Evolutionary conservation across 2,329 filamentous ascomycete species (phyloP), one percentile per base, ranked within the genome.

Genomic region (Penicillium psychrosexuale): DNA sequence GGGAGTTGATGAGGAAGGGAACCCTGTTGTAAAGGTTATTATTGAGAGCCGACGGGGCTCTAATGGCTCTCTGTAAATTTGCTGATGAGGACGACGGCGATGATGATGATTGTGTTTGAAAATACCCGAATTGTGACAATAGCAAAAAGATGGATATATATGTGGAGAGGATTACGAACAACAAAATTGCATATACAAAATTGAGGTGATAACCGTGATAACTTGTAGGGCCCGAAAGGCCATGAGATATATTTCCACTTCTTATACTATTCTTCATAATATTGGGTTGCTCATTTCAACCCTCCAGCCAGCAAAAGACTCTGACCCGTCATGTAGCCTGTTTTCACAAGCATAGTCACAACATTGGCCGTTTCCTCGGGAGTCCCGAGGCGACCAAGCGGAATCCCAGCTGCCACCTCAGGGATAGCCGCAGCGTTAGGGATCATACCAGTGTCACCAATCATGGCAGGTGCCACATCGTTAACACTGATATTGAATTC

Each of bases 391-490:
- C 84, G 74, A 2, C 82, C 81, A 2, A 86, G 75, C 0, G 84
- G 84, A 40, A 86, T 86, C 28, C 80, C 80, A 59, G 75, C 80
- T 24, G 83, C 81, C 60, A 85, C 80, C 0, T 84, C 84, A 0
- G 83, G 78, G 48, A 81, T 82, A 19, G 80, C 79, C 58, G 82
- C 78, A 38, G 80, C 80, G 56, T 82, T 77, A 2, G 82, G 82
- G 39, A 87, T 83, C 83, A 87, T 83, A 1, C 82, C 82, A 3
- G 82, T 85, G 22, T 82, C 80, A 4, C 83, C 84, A 59, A 88
- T 87, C 83, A 88, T 87, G 3, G 84, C 85, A 0, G 85, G 85
- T 3, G 84, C 83, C n/a, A 88, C 82, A 59, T 87, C 84, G 56
- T 88, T 87, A 53, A 87, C 83, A 13, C 84, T 85, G 61, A 88